Percentiles rank a stretch among this genome's conserved stretches.
Conservation (phyloP, 306 rosid species). For the Mucuna pruriens region DNA sequence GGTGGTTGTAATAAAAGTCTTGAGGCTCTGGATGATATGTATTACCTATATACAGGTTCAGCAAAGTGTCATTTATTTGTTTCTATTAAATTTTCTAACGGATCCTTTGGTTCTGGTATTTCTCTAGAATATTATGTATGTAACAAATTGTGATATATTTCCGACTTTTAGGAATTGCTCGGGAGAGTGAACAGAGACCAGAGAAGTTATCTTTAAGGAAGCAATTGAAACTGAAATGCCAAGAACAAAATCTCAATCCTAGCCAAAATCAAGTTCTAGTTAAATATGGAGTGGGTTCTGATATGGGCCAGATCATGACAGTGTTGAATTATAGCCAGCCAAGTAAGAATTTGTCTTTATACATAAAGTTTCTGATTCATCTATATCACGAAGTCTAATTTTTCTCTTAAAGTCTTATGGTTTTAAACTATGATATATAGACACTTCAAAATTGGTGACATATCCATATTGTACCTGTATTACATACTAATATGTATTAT, state of each 20-base stretch:
- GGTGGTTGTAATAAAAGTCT: constrained; percentile 98
- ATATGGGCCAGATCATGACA: constrained; percentile 49
- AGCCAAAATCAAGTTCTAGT: constrained; percentile 56
- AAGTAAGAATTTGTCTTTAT: constrained; percentile 51
- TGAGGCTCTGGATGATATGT: constrained; percentile 95
- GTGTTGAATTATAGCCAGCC: constrained; percentile 58
- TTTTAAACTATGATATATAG: background rate
- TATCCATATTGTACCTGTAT: background rate
- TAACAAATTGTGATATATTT: constrained; percentile 40
- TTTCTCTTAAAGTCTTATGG: background rate
- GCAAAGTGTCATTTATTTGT: constrained; percentile 25
- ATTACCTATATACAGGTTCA: constrained; percentile 87
- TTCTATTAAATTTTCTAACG: background rate
- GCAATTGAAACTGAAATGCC: constrained; percentile 93
- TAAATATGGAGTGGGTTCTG: constrained; percentile 61
- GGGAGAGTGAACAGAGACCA: constrained; percentile 75
- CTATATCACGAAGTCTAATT: constrained; percentile 2
- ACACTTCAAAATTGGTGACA: background rate
- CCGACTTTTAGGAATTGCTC: constrained; percentile 65
- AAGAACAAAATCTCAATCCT: constrained; percentile 73
- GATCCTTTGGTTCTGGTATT: constrained; percentile 32
- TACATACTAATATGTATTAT: background rate
- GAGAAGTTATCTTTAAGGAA: constrained; percentile 92
- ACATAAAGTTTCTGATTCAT: constrained; percentile 20
- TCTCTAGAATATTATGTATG: constrained; percentile 28